Base-by-base conservation (phyloP, 176 grass and related monocot genomes). In the Musa schizocarpa region DNA sequence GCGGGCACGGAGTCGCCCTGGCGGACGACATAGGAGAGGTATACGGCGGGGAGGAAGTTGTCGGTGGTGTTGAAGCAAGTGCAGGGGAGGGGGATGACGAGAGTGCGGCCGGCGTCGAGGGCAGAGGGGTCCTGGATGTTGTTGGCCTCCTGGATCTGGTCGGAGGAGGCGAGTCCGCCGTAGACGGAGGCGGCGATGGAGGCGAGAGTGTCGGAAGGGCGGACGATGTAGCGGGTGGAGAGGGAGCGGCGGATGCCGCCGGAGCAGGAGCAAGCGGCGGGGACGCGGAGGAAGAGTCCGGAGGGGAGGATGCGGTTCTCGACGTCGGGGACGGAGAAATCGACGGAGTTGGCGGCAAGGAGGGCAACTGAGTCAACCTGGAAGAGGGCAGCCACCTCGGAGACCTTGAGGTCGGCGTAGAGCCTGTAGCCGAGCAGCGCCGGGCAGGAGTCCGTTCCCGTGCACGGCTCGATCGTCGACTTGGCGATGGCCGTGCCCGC, bases 391-490 rank as follows among this genome's bases (percentile, higher is more conserved):
- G 57, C 57, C 17, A 62, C 57, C 57, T 62, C 57, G 17, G 57
- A 62, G 57, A 62, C 57, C 57, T 62, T 62, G 2, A 62, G 57
- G 57, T 62, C 57, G 57, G 57, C 57, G 57, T 62, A 62, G 57
- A 62, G 57, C 3, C 17, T 62, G 17, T 62, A 62, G 2, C 57
- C 57, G 57, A 62, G 57, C 17, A 62, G 57, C 6, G 57, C 57
- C 0, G 10, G 57, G 57, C 57, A 62, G 57, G 14, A 20, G 17
- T 62, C 57, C 17, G 57, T 19, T 14, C 14, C 57, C 17, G 57
- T 19, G 57, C 57, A 62, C 17, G 57, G 57, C 57, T 62, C 57
- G 13, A 62, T 62, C 17, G 57, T 62, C 6, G 57, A 62, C 57
- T 62, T 62, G 57, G 57, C 57, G 14, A 8, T n/a, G 57, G 57